Evolutionary conservation across 768 basidiomycete genomes (phyloP), one percentile per base, ranked within the genome.

Genomic region (Trametes maxima): DNA sequence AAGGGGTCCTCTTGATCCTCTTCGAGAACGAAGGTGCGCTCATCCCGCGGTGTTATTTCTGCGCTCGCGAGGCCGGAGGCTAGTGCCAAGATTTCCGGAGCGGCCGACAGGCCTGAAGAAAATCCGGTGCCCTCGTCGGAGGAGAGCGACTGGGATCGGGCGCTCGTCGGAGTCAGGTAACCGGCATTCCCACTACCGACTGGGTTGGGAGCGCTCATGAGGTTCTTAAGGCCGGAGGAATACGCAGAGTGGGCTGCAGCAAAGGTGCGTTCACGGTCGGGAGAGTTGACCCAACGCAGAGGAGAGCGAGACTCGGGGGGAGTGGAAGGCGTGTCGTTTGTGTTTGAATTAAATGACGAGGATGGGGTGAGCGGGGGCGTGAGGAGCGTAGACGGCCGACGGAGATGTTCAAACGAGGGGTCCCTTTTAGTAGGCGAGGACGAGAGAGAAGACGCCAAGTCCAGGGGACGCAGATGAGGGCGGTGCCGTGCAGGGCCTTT

Each of bases 291-390:
- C 61, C 64, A 67, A 37, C 67, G 67, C 1, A 62, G 59, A 11
- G 63, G 64, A 6, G 67, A 62, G 44, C 51, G 54, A 3, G 45
- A 51, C 37, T 69, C 68, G 12, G 64, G 63, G 1, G 68, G 68
- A 1, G 69, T 68, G 33, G 63, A 59, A 36, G 63, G 62, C 55
- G 64, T 70, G 28, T 75, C 75, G 33, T 75, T 71, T 37, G 72
- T 68, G 19, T 69, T 69, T 39, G 79, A 78, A 39, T 71, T 76
- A 65, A 81, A 75, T 0, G 81, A 79, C 8, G 85, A 87, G 0
- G 88, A 85, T 0, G 88, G 88, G 1, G 88, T 89, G 45, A 90
- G 79, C 12, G 88, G 89, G 36, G 88, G 88, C 0, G 88, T 89
- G 54, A 88, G 77, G 44, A 86, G 76, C 22, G 73, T 68, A 24